Percentiles rank a stretch among this genome's conserved stretches.
Conservation (phyloP, 148 eudicot genomes). For the Talinum fruticosum region DNA sequence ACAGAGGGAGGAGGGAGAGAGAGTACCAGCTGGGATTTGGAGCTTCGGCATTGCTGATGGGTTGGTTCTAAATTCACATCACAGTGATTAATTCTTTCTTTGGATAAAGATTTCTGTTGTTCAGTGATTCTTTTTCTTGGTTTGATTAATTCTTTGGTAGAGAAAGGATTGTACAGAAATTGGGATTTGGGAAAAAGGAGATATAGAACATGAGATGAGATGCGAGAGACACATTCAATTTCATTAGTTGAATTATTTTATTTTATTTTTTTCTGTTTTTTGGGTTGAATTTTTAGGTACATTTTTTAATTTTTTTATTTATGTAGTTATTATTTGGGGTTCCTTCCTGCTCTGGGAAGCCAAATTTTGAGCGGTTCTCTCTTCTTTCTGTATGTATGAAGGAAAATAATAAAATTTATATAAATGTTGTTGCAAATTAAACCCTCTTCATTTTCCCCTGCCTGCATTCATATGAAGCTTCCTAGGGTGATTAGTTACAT, state of each 20-base stretch:
- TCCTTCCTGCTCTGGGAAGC: constrained; percentile 19
- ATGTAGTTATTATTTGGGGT: constrained; percentile 8
- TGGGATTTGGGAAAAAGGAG: background rate
- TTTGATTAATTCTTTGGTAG: constrained; percentile 24
- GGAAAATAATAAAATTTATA: background rate
- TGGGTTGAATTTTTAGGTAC: background rate
- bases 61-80: constrained; percentile 26
- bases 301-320: background rate
- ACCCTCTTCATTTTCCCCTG: no score
- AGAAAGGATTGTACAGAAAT: constrained; percentile 37
- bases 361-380: constrained; percentile 30
- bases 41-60: constrained; percentile 17
- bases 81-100: background rate
- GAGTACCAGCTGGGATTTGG: constrained; percentile 11
- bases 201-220: no score
- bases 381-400: constrained; percentile 17
- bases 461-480: background rate
- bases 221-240: constrained; percentile 10
- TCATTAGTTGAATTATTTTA: background rate
- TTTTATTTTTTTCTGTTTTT: background rate
- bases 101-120: constrained; percentile 1
- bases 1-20: constrained; percentile 22
- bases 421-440: background rate
- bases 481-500: background rate
- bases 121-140: background rate